phyloP scores from a whole-genome alignment of 2,329 filamentous ascomycete species.

The Ceratocystiopsis brevicomis region DNA sequence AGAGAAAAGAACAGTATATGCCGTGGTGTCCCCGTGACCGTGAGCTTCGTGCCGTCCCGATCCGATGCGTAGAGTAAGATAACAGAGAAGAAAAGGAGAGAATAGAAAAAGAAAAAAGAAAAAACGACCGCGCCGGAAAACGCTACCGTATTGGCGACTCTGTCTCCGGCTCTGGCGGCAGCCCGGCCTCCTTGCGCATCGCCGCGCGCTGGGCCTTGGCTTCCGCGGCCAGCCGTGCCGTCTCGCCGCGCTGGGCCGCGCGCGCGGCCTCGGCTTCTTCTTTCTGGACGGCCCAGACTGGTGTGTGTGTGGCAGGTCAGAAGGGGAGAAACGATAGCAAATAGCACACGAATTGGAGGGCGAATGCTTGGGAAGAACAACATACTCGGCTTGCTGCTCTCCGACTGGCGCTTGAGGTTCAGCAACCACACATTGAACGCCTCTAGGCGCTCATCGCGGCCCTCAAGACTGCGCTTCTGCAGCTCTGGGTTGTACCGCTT shows the following conservation, averaged over 20 bases:
- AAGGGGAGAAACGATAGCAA: too few species aligned
- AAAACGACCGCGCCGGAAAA: neutral
- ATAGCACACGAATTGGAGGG: neutral
- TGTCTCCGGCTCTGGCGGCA: slow-evolving; percentile 15
- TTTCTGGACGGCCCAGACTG: slow-evolving; percentile 33
- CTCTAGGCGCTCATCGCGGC: slow-evolving; percentile 53
- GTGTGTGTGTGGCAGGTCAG: neutral
- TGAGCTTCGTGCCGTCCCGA: too few species aligned
- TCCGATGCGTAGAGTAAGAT: neutral
- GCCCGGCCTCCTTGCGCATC: slow-evolving; percentile 29
- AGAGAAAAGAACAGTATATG: too few species aligned
- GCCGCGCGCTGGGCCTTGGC: slow-evolving; percentile 26
- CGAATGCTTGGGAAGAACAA: slow-evolving; percentile 7
- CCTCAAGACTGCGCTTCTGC: slow-evolving; percentile 71
- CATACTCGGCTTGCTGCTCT: slow-evolving; percentile 80
- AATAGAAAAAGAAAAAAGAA: neutral
- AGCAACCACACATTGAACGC: slow-evolving; percentile 81
- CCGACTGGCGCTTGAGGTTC: slow-evolving; percentile 72
- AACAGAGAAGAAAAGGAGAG: neutral
- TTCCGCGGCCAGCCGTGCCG: slow-evolving; percentile 21
- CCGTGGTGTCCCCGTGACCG: too few species aligned
- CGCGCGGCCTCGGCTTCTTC: slow-evolving; percentile 26
- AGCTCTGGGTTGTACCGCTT: slow-evolving; percentile 85
- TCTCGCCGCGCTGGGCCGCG: slow-evolving; percentile 18
- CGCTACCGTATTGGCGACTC: too few species aligned